Evolutionary conservation across 139 green algal species (phyloP), one percentile per base, ranked within the genome.

Genomic region (Auxenochlorella pyrenoidosa): DNA sequence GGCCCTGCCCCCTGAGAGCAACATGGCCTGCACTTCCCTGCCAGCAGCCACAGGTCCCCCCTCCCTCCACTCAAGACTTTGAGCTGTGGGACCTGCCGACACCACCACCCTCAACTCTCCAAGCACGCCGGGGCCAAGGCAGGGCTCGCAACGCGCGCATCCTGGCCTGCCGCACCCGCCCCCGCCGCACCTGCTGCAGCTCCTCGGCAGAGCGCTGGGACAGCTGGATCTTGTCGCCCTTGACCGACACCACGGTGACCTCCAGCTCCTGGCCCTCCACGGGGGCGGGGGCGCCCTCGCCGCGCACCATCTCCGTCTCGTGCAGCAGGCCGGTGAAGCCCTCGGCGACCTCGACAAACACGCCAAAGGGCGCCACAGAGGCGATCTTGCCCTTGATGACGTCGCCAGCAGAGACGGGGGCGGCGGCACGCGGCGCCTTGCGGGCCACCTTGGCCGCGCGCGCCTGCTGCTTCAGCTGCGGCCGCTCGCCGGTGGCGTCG

Each of bases 321-420:
- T 97, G 94, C 60, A 98, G 90, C 82, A 97, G 91, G 44, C 91
- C 95, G 58, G 93, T 91, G 34, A 93, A 77, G 84, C 93, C 93
- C 21, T 94, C 94, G 18, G 63, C 59, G 47, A 85, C 75, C 80
- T 95, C 91, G 41, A 98, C 79, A 72, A 98, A 97, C 24, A 84
- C 87, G 34, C 95, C 95, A 88, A 95, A 98, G 40, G 84, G 34
- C 12, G 87, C 86, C 5, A 93, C 41, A 51, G 82, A 87, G 30
- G 82, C 89, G 43, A 97, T 92, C 78, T 84, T 89, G 78, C 88
- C 95, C 82, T 89, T 95, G 43, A 97, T 73, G 1, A 70, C 75
- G 54, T 95, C 91, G 66, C 93, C 93, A 3, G 66, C 54, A 12
- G 60, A 89, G n/a, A 95, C 88, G 75, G 76, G 80, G 3, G 65